A percentile compares a stretch with the other conserved stretches of the same genome.
Evolutionary conservation across 768 basidiomycete genomes (phyloP).

Genomic region (Tylopilus sp.): DNA sequence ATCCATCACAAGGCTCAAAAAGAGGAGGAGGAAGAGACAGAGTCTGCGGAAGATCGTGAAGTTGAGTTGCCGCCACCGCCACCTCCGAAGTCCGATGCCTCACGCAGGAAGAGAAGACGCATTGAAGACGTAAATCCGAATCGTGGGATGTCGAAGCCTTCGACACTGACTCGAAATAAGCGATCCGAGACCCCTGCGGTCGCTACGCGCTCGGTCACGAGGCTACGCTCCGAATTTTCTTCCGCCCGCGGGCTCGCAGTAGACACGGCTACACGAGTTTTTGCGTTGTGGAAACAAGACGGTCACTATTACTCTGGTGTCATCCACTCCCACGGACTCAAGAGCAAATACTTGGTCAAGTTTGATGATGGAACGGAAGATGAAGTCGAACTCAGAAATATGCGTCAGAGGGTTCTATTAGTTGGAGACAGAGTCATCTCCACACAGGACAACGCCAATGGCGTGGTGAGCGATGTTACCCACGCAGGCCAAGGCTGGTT

Average conservation of each 20-base stretch:
- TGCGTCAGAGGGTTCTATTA: constrained; percentile 50
- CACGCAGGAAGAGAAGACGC: constrained; percentile 51
- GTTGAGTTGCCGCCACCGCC: constrained; percentile 31
- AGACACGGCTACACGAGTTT: constrained; percentile 52
- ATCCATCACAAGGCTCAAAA: constrained; percentile 17
- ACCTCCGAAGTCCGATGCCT: constrained; percentile 11
- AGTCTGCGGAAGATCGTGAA: constrained; percentile 41
- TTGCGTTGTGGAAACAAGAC: constrained; percentile 63
- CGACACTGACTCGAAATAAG: constrained; percentile 28
- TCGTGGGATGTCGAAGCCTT: constrained; percentile 21
- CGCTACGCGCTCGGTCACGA: constrained; percentile 35
- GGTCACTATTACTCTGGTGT: constrained; percentile 61
- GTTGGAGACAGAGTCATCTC: constrained; percentile 57
- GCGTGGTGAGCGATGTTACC: constrained; percentile 32
- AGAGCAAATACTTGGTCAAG: constrained; percentile 43
- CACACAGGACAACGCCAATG: constrained; percentile 26
- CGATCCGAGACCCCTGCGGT: constrained; percentile 26
- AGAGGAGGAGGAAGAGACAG: constrained; percentile 39
- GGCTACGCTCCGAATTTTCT: constrained; percentile 37
- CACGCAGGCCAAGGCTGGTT: constrained; percentile 31
- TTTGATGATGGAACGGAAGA: constrained; percentile 64
- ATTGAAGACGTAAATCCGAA: constrained; percentile 25
- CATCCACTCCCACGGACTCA: constrained; percentile 37
- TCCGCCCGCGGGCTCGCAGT: constrained; percentile 15
- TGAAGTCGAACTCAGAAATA: constrained; percentile 44